Percentiles rank a stretch among this genome's conserved stretches.
Conservation (phyloP, 257 asterid species). For the Scutellaria minor region DNA sequence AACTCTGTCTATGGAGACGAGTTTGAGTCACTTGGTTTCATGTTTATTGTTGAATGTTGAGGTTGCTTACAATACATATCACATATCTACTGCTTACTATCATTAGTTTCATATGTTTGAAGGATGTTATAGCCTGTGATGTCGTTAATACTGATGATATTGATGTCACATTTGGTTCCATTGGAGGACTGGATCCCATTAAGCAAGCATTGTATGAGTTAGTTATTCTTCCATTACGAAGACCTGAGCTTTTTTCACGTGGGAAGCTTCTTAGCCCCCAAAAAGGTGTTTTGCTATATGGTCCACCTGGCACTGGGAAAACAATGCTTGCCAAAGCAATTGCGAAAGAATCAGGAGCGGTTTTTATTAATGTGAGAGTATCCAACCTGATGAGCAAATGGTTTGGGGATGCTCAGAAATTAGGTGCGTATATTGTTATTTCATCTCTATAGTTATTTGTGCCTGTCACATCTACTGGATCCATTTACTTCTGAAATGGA, state of each 20-base stretch:
- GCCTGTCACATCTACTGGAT: neutral
- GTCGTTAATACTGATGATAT: constrained; percentile 85
- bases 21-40: constrained; percentile 15
- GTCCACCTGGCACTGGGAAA: constrained; percentile 99
- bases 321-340: constrained; percentile 99
- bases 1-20: neutral
- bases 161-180: constrained; percentile 71
- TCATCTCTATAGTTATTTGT: neutral
- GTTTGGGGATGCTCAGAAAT: constrained; percentile 98
- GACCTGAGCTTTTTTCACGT: constrained; percentile 87
- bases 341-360: constrained; percentile 95
- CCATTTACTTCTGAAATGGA: neutral
- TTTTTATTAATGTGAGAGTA: constrained; percentile 79
- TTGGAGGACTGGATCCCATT: constrained; percentile 91
- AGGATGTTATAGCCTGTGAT: constrained; percentile 97
- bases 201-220: constrained; percentile 75
- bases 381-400: constrained; percentile 97
- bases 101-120: constrained; percentile 29
- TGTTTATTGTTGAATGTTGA: constrained; percentile 4
- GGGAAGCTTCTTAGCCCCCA: constrained; percentile 95
- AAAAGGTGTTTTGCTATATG: constrained; percentile 91
- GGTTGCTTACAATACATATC: constrained; percentile 14
- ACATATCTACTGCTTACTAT: constrained; percentile 28
- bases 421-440: constrained; percentile 53
- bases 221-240: constrained; percentile 84